Evolutionary conservation across 176 grass and related monocot genomes (phyloP).

Genomic region (Rhipidocladum racemiflorum): DNA sequence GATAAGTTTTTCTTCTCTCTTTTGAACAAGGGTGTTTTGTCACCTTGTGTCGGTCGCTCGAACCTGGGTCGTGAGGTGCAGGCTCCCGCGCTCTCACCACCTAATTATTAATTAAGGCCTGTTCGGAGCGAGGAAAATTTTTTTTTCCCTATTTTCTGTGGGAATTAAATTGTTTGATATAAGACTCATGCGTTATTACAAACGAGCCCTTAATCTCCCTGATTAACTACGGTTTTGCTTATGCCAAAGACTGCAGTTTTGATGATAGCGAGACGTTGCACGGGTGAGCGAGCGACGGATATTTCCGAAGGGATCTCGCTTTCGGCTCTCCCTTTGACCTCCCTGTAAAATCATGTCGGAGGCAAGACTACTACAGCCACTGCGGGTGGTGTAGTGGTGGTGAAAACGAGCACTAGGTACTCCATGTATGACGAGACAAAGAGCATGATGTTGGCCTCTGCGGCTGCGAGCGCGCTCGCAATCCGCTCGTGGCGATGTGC

Average conservation of each 20-base stretch:
- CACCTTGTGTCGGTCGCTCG: background rate
- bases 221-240: background rate
- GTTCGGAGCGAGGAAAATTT: background rate
- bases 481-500: background rate
- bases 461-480: background rate
- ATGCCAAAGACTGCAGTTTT: background rate
- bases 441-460: background rate
- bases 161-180: background rate
- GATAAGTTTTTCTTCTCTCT: background rate
- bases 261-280: background rate
- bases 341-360: background rate
- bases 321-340: conserved; percentile 8
- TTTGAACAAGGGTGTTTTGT: background rate
- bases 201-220: background rate
- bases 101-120: too few species aligned
- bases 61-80: background rate
- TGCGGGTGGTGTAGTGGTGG: background rate
- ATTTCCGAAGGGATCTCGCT: background rate
- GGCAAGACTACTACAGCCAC: background rate
- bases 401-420: background rate
- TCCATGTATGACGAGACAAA: background rate
- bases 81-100: background rate
- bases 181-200: too few species aligned
- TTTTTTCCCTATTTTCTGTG: too few species aligned
- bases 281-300: background rate